Percentiles rank a stretch among this genome's conserved stretches.
Conservation (phyloP, 306 rosid genomes). For the Cucumis hystrix region DNA sequence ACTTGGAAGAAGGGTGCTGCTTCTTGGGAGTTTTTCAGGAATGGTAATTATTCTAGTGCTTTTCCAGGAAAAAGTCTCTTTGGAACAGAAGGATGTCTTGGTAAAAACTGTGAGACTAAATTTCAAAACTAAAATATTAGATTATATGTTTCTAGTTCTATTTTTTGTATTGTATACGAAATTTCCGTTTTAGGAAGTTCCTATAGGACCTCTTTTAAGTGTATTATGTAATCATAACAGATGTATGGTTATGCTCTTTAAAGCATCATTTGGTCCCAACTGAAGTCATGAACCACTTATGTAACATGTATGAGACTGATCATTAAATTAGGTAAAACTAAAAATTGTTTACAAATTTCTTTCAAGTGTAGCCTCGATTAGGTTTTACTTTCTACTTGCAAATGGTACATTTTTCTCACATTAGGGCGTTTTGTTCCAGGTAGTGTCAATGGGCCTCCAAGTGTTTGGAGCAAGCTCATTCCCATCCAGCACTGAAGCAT, state of each 20-base stretch:
- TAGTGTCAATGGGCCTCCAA: slow-evolving; percentile 63
- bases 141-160: background rate
- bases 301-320: background rate
- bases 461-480: slow-evolving; percentile 54
- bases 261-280: background rate
- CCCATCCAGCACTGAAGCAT: slow-evolving; percentile 30
- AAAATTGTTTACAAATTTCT: background rate
- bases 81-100: background rate
- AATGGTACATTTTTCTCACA: background rate
- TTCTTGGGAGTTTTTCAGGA: slow-evolving; percentile 86
- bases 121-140: background rate
- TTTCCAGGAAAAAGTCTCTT: background rate
- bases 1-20: slow-evolving; percentile 84
- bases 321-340: background rate
- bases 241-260: background rate
- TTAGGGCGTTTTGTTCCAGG: slow-evolving; percentile 21
- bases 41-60: slow-evolving; percentile 45
- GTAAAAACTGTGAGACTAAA: background rate
- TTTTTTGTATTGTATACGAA: background rate
- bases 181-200: background rate
- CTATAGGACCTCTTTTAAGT: background rate
- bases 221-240: background rate
- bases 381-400: background rate
- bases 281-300: background rate
- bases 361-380: background rate